A percentile compares a stretch with the other conserved stretches of the same genome.
phyloP scores from a whole-genome alignment of 192 early-diverging fungal species.

The Anaeromyces robustus region DNA sequence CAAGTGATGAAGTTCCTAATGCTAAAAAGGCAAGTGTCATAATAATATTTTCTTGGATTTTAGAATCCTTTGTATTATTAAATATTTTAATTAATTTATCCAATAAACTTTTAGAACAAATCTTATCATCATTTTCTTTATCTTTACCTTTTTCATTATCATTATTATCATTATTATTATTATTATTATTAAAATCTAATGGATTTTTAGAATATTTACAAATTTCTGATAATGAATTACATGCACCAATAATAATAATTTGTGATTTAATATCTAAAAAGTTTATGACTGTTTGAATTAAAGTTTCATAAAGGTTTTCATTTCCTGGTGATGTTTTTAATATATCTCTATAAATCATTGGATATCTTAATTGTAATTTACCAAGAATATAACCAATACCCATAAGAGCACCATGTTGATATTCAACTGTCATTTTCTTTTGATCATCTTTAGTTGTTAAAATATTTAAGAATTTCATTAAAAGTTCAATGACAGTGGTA shows the following conservation, averaged over 20 bases:
- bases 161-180: background rate
- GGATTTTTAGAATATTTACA: constrained; percentile 29
- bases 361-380: constrained; percentile 38
- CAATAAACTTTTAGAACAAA: constrained; percentile 10
- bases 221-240: constrained; percentile 53
- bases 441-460: constrained; percentile 16
- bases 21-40: constrained; percentile 52
- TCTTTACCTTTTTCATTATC: too few relatives aligned
- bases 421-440: constrained; percentile 22
- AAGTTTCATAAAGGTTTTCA: background rate
- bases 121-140: too few relatives aligned
- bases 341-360: constrained; percentile 12
- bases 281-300: constrained; percentile 18
- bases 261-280: constrained; percentile 33
- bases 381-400: constrained; percentile 55
- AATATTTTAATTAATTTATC: constrained; percentile 26
- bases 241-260: constrained; percentile 38
- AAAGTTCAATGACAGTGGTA: constrained; percentile 8
- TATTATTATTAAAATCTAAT: constrained; percentile 13
- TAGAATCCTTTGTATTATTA: constrained; percentile 51
- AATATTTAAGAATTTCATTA: constrained; percentile 22
- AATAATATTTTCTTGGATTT: constrained; percentile 60
- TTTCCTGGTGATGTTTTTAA: constrained; percentile 10
- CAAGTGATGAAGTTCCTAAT: constrained; percentile 15
- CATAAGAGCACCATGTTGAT: constrained; percentile 47